A percentile compares a stretch with the other conserved stretches of the same genome.
Evolutionary conservation across 2,329 filamentous ascomycete species (phyloP).

Genomic region (Colletotrichum falcatum): DNA sequence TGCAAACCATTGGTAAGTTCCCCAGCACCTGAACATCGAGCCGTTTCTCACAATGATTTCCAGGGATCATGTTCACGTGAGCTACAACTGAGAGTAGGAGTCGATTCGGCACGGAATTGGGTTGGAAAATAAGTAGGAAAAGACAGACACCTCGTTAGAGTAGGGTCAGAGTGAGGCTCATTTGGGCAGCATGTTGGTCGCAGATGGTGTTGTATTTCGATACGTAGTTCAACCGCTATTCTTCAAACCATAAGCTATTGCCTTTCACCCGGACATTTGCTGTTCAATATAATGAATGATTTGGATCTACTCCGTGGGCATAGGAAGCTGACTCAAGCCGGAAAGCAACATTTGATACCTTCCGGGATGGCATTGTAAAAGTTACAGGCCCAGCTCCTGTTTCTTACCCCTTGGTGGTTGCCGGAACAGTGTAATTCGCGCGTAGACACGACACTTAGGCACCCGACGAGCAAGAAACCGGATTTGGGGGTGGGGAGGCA

Average conservation of each 20-base stretch:
- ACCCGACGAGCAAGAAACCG: neutral
- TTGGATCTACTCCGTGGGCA: neutral
- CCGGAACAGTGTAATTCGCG: neutral
- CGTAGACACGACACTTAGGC: neutral
- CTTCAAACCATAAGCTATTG: neutral
- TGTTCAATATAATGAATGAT: neutral
- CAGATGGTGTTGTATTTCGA: no score
- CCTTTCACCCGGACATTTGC: neutral
- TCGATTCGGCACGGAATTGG: neutral
- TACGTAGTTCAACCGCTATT: neutral
- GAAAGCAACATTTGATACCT: neutral
- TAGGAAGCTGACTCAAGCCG: neutral
- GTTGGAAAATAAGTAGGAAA: neutral
- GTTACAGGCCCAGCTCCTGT: neutral
- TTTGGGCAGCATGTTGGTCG: neutral
- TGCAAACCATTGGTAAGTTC: constrained; percentile 57
- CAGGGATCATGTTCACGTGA: constrained; percentile 49
- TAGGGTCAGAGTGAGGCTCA: neutral
- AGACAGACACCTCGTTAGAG: neutral
- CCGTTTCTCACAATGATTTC: neutral
- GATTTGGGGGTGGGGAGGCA: neutral
- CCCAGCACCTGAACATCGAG: accelerated
- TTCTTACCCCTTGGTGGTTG: neutral
- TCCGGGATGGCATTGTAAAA: neutral
- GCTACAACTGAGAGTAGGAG: constrained; percentile 42